Evolutionary conservation across 1,284 basidiomycete species (phyloP).

Genomic region (Irpex rosettiformis): DNA sequence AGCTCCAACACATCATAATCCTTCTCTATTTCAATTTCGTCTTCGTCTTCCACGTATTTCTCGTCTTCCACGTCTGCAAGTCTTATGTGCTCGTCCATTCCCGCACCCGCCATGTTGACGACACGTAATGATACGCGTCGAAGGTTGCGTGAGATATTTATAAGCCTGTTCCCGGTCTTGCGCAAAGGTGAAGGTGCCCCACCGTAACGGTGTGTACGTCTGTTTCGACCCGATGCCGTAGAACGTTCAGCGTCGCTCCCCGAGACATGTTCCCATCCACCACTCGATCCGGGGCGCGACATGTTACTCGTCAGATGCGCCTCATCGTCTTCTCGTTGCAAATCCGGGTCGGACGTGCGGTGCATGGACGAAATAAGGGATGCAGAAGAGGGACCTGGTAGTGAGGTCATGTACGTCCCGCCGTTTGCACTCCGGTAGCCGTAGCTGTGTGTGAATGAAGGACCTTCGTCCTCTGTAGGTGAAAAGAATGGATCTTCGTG

Average conservation of each 20-base stretch:
- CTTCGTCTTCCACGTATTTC: conserved; percentile 28
- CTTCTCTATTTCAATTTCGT: conserved; percentile 30
- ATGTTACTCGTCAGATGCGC: conserved; percentile 51
- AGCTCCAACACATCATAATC: conserved; percentile 31
- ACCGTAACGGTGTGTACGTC: conserved; percentile 47
- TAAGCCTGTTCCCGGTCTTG: conserved; percentile 54
- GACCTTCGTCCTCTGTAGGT: conserved; percentile 30
- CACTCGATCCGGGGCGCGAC: conserved; percentile 33
- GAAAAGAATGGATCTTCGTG: conserved; percentile 47
- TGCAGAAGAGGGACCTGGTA: conserved; percentile 45
- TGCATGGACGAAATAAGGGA: conserved; percentile 42
- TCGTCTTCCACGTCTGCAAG: conserved; percentile 48
- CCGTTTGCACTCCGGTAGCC: conserved; percentile 19
- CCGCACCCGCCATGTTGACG: conserved; percentile 73
- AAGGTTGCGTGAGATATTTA: conserved; percentile 55
- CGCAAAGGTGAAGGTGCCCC: conserved; percentile 51
- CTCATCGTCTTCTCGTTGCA: conserved; percentile 51
- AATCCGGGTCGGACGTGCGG: conserved; percentile 38
- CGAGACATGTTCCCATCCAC: conserved; percentile 23
- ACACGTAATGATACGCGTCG: conserved; percentile 78
- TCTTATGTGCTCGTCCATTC: conserved; percentile 55
- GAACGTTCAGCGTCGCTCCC: conserved; percentile 27
- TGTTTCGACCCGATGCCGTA: conserved; percentile 36
- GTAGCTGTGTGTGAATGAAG: conserved; percentile 19
- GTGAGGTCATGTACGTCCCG: conserved; percentile 38